Base-by-base conservation (phyloP, 192 early-diverging fungal genomes). In the Backusella morwellensis region DNA sequence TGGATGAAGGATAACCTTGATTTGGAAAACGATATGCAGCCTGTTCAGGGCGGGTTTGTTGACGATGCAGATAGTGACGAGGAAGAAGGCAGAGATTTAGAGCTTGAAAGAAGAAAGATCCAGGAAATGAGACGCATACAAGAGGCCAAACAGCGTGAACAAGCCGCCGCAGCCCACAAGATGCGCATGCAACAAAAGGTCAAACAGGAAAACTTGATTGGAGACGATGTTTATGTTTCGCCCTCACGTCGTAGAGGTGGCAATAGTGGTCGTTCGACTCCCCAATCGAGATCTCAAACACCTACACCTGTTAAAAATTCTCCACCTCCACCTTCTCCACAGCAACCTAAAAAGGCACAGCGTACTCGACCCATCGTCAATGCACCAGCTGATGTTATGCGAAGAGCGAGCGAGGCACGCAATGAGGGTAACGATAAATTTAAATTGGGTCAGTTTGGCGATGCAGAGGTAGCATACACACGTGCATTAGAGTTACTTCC, bases 371-470 rank as follows among this genome's bases (percentile, higher is more conserved):
- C 73, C 4, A 73, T 82, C 68, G 86, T 84, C 66, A 81, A 78
- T 76, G 90, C 86, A 8, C 69, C 80, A 1, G 35, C 80, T 35
- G 81, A 83, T 34, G 83, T 84, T 15, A n/a, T 90, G 23, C 34
- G 67, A 40, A 78, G 68, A 34, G 84, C 82, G 1, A 83, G 85
- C 66, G 56, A 63, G 3, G 73, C 83, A 75, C 91, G 93, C 72
- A 82, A 87, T 19, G 77, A 77, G 23, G 97, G 96, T 70, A 97
- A 97, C 78, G 91, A 91, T 9, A 75, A 83, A 12, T 99, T 96
- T 83, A 97, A 96, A 80, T 85, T 92, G 32, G 97, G 97, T 2
- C 94, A 98, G 82, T 98, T 92, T 85, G 92, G 86, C 59, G 92
- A 93, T 11, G 95, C 97, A 0, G 91, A 92, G 44, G 78, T 78